Evolutionary conservation across 768 basidiomycete species (phyloP).

Genomic region (Kwoniella mangroviensis): DNA sequence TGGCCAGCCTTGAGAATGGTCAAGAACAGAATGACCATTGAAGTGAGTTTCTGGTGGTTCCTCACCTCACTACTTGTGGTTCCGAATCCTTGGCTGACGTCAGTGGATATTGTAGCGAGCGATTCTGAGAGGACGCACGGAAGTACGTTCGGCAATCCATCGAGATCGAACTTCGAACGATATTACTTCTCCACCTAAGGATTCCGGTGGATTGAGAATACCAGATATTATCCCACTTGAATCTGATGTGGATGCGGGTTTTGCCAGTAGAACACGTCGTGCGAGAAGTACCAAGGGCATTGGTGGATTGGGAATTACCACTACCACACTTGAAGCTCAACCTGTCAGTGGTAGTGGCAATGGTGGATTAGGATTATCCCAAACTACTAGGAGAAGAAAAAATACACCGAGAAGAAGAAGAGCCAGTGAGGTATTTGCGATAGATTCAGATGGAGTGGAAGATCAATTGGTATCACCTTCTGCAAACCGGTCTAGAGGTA

Average conservation of each 20-base stretch:
- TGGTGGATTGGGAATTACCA: conserved; percentile 26
- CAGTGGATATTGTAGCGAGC: conserved; percentile 71
- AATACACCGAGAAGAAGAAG: conserved; percentile 6
- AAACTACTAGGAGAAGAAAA: conserved; percentile 13
- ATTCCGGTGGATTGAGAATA: conserved; percentile 38
- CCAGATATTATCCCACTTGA: conserved; percentile 73
- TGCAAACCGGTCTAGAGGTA: conserved; percentile 3
- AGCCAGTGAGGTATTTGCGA: conserved; percentile 11
- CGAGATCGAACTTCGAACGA: conserved; percentile 57
- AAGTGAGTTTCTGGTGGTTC: no score
- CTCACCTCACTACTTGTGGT: no score
- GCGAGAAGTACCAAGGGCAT: conserved; percentile 64
- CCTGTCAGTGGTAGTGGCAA: not conserved
- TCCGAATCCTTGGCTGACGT: conserved; percentile 15
- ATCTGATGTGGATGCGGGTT: conserved; percentile 77
- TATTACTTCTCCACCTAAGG: conserved; percentile 20
- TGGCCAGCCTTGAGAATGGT: conserved; percentile 97
- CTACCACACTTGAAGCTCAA: conserved; percentile 28
- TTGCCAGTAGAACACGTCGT: conserved; percentile 63
- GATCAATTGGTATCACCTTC: not conserved
- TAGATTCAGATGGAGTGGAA: conserved; percentile 14
- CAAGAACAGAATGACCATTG: conserved; percentile 71
- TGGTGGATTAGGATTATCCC: conserved; percentile 3
- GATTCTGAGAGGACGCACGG: conserved; percentile 76
- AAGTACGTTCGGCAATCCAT: conserved; percentile 66